Evolutionary conservation across 2,329 filamentous ascomycete species (phyloP).

Genomic region (Talaromyces pinophilus): DNA sequence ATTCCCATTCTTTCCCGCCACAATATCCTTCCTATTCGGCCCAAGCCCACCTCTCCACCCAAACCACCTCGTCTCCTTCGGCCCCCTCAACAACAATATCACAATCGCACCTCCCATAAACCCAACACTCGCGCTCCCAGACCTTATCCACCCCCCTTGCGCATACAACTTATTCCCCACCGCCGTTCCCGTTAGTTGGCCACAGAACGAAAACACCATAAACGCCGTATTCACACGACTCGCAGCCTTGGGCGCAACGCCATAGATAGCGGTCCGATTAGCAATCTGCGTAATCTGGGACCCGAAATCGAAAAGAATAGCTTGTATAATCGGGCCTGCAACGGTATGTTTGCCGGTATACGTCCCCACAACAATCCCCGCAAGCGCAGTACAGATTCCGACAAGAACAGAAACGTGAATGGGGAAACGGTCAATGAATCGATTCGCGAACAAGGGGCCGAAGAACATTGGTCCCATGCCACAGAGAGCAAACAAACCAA

Average conservation of each 20-base stretch:
- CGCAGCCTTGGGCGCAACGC: slow-evolving; percentile 67
- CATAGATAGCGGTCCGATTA: slow-evolving; percentile 70
- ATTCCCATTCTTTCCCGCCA: slow-evolving; percentile 4
- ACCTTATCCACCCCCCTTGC: slow-evolving; percentile 57
- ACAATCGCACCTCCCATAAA: slow-evolving; percentile 54
- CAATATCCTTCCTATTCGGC: slow-evolving; percentile 24
- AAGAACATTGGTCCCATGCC: slow-evolving; percentile 69
- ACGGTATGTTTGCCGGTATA: slow-evolving; percentile 67
- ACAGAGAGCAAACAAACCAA: slow-evolving; percentile 77
- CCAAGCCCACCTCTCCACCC: slow-evolving; percentile 63
- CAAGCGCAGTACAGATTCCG: slow-evolving; percentile 60
- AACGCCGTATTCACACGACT: slow-evolving; percentile 81
- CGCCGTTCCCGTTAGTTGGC: slow-evolving; percentile 70
- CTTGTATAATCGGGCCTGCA: slow-evolving; percentile 72
- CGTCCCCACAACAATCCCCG: slow-evolving; percentile 67
- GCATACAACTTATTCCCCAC: slow-evolving; percentile 61
- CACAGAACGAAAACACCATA: slow-evolving; percentile 74
- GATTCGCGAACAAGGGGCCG: slow-evolving; percentile 68
- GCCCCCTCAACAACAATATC: slow-evolving; percentile 53
- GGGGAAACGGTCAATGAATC: slow-evolving; percentile 69
- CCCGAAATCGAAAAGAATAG: slow-evolving; percentile 69
- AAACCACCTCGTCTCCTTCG: slow-evolving; percentile 60
- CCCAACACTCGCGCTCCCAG: slow-evolving; percentile 59
- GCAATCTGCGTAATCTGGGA: slow-evolving; percentile 73
- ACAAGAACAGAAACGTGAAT: slow-evolving; percentile 68